Base-by-base conservation (phyloP, 208 protist genomes). In the Acanthamoeba castellanii region DNA sequence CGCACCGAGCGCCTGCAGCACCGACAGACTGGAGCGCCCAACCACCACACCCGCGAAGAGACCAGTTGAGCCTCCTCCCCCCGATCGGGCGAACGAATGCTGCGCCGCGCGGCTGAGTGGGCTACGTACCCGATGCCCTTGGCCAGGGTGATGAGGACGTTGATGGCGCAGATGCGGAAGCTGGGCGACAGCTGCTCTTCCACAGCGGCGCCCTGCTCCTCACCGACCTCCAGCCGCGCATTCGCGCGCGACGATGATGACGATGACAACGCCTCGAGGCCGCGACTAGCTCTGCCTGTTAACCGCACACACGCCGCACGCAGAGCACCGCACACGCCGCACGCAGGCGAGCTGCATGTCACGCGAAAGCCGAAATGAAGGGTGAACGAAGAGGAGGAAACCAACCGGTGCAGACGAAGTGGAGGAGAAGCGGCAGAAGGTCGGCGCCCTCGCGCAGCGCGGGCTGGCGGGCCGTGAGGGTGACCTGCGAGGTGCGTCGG, bases 141-240 rank as follows among this genome's bases (percentile, higher is more conserved):
- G 47, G 45, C 78, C 25, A 87, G 78, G 11, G 78, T 87, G 78
- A 87, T 87, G 47, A 87, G 78, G 25, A 87, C 52, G 52, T 87
- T 87, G 78, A 87, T 37, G 47, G 61, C 61, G 78, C 78, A 87
- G 42, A 87, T 87, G 30, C 78, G 78, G 78, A 87, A 87, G 47
- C 78, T 61, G 18, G 78, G 78, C 47, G 50, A 42, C 27, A 87
- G 50, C 30, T 3, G 9, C 42, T 87, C 78, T 22, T 87, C 78
- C 16, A 11, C 0, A 1, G 61, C 61, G 9, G 27, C 45, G 76
- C 52, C 16, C 37, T 42, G 37, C 57, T 64, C 27, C 50, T 8
- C 14, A 0, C 50, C 78, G 25, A 64, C 50, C 32, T 87, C 76
- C 34, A 85, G 76, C 8, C 52, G 27, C 25, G 45, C 7, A 37